Evolutionary conservation across 345 rosid species (phyloP), one percentile per base, ranked within the genome.

Genomic region (Eucalyptus melliodora): DNA sequence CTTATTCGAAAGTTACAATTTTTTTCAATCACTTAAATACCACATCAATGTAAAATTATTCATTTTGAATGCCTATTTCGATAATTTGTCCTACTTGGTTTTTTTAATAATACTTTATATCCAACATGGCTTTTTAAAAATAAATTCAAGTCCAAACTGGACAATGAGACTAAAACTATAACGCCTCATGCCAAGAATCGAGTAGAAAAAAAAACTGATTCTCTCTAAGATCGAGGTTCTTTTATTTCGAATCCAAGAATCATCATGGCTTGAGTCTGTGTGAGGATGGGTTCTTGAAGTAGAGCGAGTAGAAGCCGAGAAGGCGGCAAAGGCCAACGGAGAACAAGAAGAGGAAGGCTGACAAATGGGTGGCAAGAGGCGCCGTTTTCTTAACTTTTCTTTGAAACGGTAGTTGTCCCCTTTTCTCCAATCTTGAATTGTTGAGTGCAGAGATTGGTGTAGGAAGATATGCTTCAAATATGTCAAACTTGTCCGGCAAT

Each of bases 271-370:
- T 92, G 87, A 96, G 94, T 90, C 91, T 69, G 86, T 88, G 92
- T 10, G 85, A 90, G 89, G 95, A 93, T 86, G 97, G 94, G 91
- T 91, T 92, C 40, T 90, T 87, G 86, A 95, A 92, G 90, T 89
- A 94, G 87, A 92, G 92, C 23, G 95, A 94, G 27, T 94, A 92
- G 59, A 95, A 94, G 88, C 87, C 86, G 50, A 90, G 87, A 89
- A 94, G 94, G 86, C 93, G 96, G 59, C 92, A 90, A 6, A 94
- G 77, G 90, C 95, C 95, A 4, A 89, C 9, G 2, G 95, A 95
- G 91, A 94, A 89, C 62, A 94, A 91, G 89, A 95, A 90, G 59
- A 93, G 88, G 62, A 91, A 91, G 88, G 93, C 94, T 1, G 93
- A 80, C 50, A 53, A 92, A 67, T 95, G 93, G 59, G 93, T 91